A percentile compares a stretch with the other conserved stretches of the same genome.
These are phyloP conservation scores for Fusarium liriodendri DNA, from an alignment of 2,329 filamentous ascomycete genomes.

Conservation along the genomic window DNA sequence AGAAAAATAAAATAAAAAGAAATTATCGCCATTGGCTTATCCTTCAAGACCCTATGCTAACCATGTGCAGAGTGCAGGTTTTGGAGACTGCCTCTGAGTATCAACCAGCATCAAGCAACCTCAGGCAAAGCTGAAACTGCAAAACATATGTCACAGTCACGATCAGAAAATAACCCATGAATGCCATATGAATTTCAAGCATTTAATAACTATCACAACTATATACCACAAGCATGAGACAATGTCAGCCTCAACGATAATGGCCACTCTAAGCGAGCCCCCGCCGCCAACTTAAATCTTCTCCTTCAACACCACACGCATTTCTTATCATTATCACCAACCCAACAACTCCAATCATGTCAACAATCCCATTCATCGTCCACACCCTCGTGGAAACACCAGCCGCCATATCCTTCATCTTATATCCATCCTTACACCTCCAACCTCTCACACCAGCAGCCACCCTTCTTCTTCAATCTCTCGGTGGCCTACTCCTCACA, in stretches of 20 bases:
- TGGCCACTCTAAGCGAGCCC: not conserved
- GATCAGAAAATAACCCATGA: not conserved
- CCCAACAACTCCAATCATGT: slow-evolving; percentile 3
- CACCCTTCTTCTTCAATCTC: slow-evolving; percentile 57
- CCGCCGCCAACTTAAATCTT: not conserved
- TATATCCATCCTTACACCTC: slow-evolving; percentile 56
- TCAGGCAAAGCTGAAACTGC: not conserved
- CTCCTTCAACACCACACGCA: not conserved
- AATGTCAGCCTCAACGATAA: not conserved
- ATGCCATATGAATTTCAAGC: not conserved
- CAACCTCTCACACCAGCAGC: slow-evolving; percentile 53
- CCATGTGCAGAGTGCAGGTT: not conserved
- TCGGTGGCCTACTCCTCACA: slow-evolving; percentile 60
- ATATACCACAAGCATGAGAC: not conserved
- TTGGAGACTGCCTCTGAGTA: too few relatives aligned
- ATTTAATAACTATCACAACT: not conserved
- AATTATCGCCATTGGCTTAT: not conserved
- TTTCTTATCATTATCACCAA: not conserved
- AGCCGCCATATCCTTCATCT: slow-evolving; percentile 60
- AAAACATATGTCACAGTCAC: not conserved
- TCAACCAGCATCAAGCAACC: not conserved
- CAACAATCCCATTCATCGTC: slow-evolving; percentile 49
- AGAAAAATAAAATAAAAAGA: not conserved
- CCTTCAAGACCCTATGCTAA: not conserved
- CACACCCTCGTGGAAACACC: slow-evolving; percentile 55